These are phyloP conservation scores for Berkeleyomyces basicola DNA, from an alignment of 2,329 filamentous ascomycete species.

Conservation along the genomic window DNA sequence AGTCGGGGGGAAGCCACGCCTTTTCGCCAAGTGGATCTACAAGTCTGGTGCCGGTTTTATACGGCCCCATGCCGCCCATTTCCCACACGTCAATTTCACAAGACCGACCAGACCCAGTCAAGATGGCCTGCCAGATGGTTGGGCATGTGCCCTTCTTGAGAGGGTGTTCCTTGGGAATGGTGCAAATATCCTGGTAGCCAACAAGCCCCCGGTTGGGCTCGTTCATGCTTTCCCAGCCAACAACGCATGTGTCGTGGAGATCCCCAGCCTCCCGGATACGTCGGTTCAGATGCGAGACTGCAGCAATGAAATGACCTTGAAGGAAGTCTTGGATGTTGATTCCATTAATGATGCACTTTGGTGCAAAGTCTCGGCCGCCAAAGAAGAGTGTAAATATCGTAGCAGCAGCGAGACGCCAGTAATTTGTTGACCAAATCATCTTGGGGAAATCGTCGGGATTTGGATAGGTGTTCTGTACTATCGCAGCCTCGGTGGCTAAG, in stretches of 20 bases:
- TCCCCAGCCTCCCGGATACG: slow-evolving; percentile 82
- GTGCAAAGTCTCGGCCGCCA: slow-evolving; percentile 76
- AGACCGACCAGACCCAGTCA: slow-evolving; percentile 79
- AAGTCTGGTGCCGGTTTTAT: slow-evolving; percentile 67
- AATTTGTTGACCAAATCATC: slow-evolving; percentile 99
- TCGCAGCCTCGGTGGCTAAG: slow-evolving; percentile 69
- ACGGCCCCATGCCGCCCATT: slow-evolving; percentile 82
- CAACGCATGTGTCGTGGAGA: slow-evolving; percentile 68
- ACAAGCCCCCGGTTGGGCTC: slow-evolving; percentile 84
- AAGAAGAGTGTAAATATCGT: slow-evolving; percentile 94
- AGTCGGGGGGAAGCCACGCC: slow-evolving; percentile 69
- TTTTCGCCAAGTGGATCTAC: slow-evolving; percentile 75
- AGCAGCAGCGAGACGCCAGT: slow-evolving; percentile 68
- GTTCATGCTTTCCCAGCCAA: slow-evolving; percentile 94
- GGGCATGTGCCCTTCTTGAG: slow-evolving; percentile 85
- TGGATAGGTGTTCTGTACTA: slow-evolving; percentile 88
- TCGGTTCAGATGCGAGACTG: slow-evolving; percentile 64
- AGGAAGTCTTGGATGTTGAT: slow-evolving; percentile 94
- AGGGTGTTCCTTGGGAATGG: slow-evolving; percentile 73
- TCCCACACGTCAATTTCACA: slow-evolving; percentile 87
- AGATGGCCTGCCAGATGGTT: slow-evolving; percentile 83
- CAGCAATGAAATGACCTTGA: slow-evolving; percentile 67
- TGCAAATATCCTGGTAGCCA: slow-evolving; percentile 64
- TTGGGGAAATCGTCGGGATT: slow-evolving; percentile 79
- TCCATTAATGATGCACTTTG: slow-evolving; percentile 87